A percentile compares a stretch with the other conserved stretches of the same genome.
Evolutionary conservation across 257 asterid species (phyloP).

Genomic region (Solanum medicagineum): DNA sequence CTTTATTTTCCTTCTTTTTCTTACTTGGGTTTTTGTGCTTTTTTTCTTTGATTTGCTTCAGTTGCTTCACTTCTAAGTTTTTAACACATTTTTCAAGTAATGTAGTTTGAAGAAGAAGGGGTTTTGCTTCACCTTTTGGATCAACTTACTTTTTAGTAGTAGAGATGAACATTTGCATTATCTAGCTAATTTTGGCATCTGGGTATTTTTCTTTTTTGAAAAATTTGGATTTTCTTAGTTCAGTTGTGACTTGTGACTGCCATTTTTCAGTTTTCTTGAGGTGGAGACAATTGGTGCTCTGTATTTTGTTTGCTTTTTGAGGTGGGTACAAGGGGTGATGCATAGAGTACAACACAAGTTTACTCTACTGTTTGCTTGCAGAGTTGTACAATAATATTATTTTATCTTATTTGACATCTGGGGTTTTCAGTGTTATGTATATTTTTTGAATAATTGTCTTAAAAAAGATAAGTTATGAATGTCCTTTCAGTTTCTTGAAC

Average conservation of each 20-base stretch:
- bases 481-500: background rate
- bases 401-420: background rate
- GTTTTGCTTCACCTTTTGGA: background rate
- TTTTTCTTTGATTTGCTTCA: background rate
- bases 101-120: background rate
- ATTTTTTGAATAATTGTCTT: background rate
- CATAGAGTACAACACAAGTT: background rate
- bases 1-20: background rate
- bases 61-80: constrained; percentile 8
- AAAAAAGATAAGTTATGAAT: background rate
- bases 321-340: background rate
- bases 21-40: background rate
- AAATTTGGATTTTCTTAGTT: background rate
- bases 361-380: background rate
- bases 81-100: background rate
- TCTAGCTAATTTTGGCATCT: background rate
- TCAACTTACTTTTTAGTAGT: background rate
- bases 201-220: background rate
- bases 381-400: background rate
- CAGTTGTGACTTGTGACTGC: background rate
- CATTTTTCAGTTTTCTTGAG: background rate
- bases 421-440: background rate
- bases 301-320: background rate
- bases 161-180: background rate
- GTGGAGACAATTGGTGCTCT: background rate